Evolutionary conservation across 164 flowering plant species (phyloP).

Genomic region (Tetracentron sinense): DNA sequence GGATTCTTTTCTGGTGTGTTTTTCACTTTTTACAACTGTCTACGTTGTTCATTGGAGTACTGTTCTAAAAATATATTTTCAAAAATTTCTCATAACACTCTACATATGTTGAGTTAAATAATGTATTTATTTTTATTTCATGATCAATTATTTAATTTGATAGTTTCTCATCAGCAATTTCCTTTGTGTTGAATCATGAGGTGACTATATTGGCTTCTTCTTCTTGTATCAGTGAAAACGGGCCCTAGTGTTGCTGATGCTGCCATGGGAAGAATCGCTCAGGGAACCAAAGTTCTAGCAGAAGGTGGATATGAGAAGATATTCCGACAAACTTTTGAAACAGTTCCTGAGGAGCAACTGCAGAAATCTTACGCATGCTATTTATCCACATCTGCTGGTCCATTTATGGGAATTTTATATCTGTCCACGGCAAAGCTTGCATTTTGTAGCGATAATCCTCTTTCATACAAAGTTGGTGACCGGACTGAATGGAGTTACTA

Average conservation of each 20-base stretch:
- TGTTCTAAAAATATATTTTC: no score
- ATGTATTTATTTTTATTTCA: no score
- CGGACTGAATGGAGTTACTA: constrained; percentile 73
- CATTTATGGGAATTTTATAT: constrained; percentile 74
- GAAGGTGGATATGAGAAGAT: constrained; percentile 90
- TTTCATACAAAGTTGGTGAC: constrained; percentile 57
- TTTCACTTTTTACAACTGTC: no score
- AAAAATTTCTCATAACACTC: background rate
- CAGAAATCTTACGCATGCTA: constrained; percentile 67
- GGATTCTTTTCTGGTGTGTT: no score
- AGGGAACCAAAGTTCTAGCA: constrained; percentile 72
- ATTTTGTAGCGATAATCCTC: constrained; percentile 76
- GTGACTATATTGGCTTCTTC: background rate
- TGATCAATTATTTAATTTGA: background rate
- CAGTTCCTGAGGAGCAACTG: constrained; percentile 68
- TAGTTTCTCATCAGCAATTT: background rate
- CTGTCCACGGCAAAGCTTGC: constrained; percentile 77
- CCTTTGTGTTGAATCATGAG: background rate
- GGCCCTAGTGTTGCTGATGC: constrained; percentile 79
- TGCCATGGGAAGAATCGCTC: constrained; percentile 86
- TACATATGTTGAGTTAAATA: background rate
- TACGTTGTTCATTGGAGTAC: no score
- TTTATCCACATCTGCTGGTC: constrained; percentile 83
- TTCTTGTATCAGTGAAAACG: constrained; percentile 55
- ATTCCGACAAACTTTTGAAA: constrained; percentile 66